Conservation (phyloP, 2,329 filamentous ascomycete species). For the Chrysoporthe deuterocubensis region DNA sequence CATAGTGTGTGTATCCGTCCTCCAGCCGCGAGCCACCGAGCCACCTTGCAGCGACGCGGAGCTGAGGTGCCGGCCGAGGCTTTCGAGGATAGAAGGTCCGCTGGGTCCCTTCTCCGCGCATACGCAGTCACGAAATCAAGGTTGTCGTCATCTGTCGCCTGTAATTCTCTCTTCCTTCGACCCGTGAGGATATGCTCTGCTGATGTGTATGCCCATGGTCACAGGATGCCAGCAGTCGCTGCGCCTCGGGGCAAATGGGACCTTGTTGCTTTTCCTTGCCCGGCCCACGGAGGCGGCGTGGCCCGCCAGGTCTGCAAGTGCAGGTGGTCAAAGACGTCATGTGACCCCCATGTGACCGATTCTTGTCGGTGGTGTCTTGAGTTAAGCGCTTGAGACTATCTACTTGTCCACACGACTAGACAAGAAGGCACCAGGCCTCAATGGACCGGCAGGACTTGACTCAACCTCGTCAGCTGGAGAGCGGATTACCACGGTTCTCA, state of each 20-base stretch:
- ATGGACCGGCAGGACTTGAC: not conserved
- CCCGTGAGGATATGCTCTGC: not conserved
- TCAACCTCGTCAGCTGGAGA: not conserved
- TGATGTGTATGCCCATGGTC: not conserved
- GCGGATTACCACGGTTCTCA: not conserved
- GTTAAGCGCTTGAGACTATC: not conserved
- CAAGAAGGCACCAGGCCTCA: not conserved
- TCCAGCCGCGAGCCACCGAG: not conserved
- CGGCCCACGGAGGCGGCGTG: not conserved
- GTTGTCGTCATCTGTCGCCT: not conserved
- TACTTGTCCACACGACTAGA: not conserved
- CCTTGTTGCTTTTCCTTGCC: conserved; percentile 1
- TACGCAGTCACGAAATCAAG: not conserved
- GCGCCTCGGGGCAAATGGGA: not conserved
- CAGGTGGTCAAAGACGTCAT: not conserved
- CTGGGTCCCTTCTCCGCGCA: not conserved
- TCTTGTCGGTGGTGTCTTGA: not conserved
- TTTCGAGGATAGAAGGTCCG: not conserved
- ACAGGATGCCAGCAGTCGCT: not conserved
- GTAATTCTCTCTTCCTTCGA: not conserved
- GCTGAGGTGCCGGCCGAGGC: not conserved
- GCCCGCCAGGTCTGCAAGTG: conserved; percentile 10
- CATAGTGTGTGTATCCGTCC: not conserved
- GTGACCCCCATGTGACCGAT: not conserved
- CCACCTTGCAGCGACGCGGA: not conserved